Conservation (phyloP, 768 basidiomycete genomes). For the Naganishia vaughanmartiniae region DNA sequence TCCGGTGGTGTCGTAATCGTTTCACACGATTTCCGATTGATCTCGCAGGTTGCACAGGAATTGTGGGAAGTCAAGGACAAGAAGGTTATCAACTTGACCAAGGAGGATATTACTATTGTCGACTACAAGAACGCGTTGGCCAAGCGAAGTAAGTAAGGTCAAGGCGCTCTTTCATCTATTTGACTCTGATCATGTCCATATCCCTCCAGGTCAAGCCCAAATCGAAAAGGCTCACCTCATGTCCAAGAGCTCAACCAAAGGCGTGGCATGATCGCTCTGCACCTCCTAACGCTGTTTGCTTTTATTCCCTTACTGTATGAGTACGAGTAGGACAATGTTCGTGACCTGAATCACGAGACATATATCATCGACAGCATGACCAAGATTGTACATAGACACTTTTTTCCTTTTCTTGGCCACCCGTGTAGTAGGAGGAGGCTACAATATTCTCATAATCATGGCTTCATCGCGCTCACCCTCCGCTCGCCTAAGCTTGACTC, state of each 20-base stretch:
- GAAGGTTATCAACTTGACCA: conserved; percentile 88
- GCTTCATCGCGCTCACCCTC: too few relatives aligned
- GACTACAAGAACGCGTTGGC: conserved; percentile 84
- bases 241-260: conserved; percentile 67
- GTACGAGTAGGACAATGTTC: neutral
- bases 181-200: conserved; percentile 1
- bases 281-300: neutral
- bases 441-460: conserved; percentile 2
- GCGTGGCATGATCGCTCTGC: conserved; percentile 32
- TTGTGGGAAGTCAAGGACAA: conserved; percentile 97
- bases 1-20: conserved; percentile 98
- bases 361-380: neutral
- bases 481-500: too few relatives aligned
- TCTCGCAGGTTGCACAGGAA: conserved; percentile 96
- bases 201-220: conserved; percentile 65
- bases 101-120: conserved; percentile 81
- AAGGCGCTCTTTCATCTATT: neutral
- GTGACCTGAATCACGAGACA: conserved; percentile 4
- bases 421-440: neutral
- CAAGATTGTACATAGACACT: conserved; percentile 18
- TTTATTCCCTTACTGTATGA: conserved; percentile 4
- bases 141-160: conserved; percentile 64
- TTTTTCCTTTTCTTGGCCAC: neutral
- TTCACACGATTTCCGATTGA: conserved; percentile 98
- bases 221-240: conserved; percentile 93